These are phyloP conservation scores for Skeletonema costatum DNA, from an alignment of 108 stramenopile species.

Conservation along the genomic window DNA sequence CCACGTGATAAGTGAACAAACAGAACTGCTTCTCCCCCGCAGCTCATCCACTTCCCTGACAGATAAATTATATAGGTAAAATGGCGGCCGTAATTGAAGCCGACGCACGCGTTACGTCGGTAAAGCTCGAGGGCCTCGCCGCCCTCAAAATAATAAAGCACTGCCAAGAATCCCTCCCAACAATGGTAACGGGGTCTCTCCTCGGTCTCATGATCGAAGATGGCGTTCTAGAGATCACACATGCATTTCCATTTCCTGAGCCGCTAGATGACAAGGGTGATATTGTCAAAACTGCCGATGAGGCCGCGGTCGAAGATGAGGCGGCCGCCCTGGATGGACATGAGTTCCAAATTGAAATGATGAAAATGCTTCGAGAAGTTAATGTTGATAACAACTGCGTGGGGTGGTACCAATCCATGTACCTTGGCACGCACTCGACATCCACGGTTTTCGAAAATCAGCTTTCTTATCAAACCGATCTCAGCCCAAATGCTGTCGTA, in stretches of 20 bases:
- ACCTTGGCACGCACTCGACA: slow-evolving; percentile 94
- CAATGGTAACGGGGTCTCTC: slow-evolving; percentile 94
- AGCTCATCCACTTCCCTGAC: background rate
- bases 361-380: slow-evolving; percentile 98
- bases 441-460: slow-evolving; percentile 88
- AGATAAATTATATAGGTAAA: slow-evolving; percentile 2
- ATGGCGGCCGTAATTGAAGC: slow-evolving; percentile 81
- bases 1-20: background rate
- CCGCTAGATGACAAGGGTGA: slow-evolving; percentile 52
- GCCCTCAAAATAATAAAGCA: slow-evolving; percentile 98
- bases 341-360: slow-evolving; percentile 97
- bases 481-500: slow-evolving; percentile 94
- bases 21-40: background rate
- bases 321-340: slow-evolving; percentile 74
- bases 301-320: slow-evolving; percentile 61
- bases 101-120: slow-evolving; percentile 64
- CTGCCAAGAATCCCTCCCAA: slow-evolving; percentile 93
- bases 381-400: slow-evolving; percentile 99
- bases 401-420: slow-evolving; percentile 99
- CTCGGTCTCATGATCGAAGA: slow-evolving; percentile 87
- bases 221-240: slow-evolving; percentile 90
- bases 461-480: slow-evolving; percentile 92
- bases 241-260: slow-evolving; percentile 90
- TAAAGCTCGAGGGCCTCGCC: slow-evolving; percentile 86
- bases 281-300: slow-evolving; percentile 49